These are phyloP conservation scores for Cytospora schulzeri DNA, from an alignment of 2,329 filamentous ascomycete genomes.

Conservation along the genomic window DNA sequence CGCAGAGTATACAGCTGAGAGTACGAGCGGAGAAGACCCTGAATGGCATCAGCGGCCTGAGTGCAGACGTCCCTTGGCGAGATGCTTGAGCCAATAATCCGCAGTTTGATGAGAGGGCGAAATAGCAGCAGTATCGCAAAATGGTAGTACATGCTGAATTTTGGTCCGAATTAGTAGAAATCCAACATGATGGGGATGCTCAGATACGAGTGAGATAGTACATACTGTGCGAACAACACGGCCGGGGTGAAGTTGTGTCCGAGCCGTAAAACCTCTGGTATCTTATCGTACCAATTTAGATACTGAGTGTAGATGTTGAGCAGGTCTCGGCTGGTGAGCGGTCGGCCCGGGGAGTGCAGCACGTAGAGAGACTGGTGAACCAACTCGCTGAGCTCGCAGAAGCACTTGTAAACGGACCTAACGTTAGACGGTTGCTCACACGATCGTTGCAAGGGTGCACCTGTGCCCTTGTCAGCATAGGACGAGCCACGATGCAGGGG, in stretches of 20 bases:
- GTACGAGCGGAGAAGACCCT: slow-evolving; percentile 57
- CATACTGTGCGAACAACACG: slow-evolving; percentile 74
- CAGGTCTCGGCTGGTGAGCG: slow-evolving; percentile 64
- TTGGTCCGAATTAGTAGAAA: slow-evolving; percentile 22
- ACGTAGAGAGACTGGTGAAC: slow-evolving; percentile 72
- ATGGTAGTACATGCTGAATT: slow-evolving; percentile 67
- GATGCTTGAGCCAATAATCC: slow-evolving; percentile 64
- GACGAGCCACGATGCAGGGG: not conserved
- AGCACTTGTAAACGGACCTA: slow-evolving; percentile 67
- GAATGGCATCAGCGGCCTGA: slow-evolving; percentile 62
- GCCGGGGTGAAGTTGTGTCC: slow-evolving; percentile 73
- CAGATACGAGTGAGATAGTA: slow-evolving; percentile 27
- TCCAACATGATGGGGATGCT: not conserved
- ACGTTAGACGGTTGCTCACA: slow-evolving; percentile 68
- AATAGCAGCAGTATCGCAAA: slow-evolving; percentile 74
- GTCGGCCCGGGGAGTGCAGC: slow-evolving; percentile 69
- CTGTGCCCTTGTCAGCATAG: slow-evolving; percentile 37
- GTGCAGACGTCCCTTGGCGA: slow-evolving; percentile 67
- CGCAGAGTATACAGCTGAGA: slow-evolving; percentile 60
- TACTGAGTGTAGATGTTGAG: slow-evolving; percentile 69
- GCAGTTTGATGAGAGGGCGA: slow-evolving; percentile 67
- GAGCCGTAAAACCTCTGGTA: slow-evolving; percentile 65
- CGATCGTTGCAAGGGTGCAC: slow-evolving; percentile 55
- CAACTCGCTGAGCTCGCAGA: slow-evolving; percentile 73
- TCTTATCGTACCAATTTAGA: slow-evolving; percentile 69